A percentile compares a stretch with the other conserved stretches of the same genome.
Evolutionary conservation across 345 rosid species (phyloP).

Genomic region (Ceriops tagal): DNA sequence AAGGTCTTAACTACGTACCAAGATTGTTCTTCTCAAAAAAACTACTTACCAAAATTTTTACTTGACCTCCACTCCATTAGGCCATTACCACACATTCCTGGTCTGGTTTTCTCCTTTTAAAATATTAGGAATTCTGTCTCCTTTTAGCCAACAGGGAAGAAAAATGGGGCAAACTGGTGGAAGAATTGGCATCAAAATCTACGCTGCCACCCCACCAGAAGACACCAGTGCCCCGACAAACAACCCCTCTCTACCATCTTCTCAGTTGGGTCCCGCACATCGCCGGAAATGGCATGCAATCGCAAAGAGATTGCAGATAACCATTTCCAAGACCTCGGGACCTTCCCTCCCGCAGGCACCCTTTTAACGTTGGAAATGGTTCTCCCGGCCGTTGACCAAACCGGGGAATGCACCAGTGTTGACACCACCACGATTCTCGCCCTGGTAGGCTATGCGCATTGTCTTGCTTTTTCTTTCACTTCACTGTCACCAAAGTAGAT

Average conservation of each 20-base stretch:
- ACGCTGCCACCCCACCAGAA: constrained; percentile 44
- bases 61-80: too few species aligned
- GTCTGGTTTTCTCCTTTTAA: neutral
- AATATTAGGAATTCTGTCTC: constrained; percentile 2
- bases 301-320: constrained; percentile 63
- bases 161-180: constrained; percentile 52
- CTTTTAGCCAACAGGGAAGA: neutral
- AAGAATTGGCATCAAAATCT: constrained; percentile 52
- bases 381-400: constrained; percentile 53
- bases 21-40: too few species aligned
- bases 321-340: constrained; percentile 61
- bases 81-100: too few species aligned
- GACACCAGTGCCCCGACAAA: constrained; percentile 3
- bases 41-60: too few species aligned
- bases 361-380: constrained; percentile 77
- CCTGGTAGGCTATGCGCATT: constrained; percentile 52
- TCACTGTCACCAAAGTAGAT: constrained; percentile 24
- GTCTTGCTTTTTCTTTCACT: constrained; percentile 72
- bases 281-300: constrained; percentile 53
- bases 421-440: constrained; percentile 48
- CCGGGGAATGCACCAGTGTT: constrained; percentile 59
- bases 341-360: constrained; percentile 73
- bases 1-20: too few species aligned
- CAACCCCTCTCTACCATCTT: neutral
- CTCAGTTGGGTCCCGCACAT: constrained; percentile 6